Evolutionary conservation across 352 stramenopile species (phyloP).

Genomic region (Phytophthora sansomeana): DNA sequence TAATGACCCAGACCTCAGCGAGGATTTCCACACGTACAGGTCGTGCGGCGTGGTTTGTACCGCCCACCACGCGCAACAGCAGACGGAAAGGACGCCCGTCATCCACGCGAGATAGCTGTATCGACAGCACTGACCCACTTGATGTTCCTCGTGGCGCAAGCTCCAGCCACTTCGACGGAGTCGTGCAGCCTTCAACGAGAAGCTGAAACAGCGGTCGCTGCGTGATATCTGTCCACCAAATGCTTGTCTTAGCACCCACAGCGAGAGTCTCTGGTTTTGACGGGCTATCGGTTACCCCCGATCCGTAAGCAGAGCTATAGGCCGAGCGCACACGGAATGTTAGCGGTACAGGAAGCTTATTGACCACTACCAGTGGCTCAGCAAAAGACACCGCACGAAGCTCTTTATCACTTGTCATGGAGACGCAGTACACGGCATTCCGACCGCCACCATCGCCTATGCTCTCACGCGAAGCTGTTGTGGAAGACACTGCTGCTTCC

Average conservation of each 20-base stretch:
- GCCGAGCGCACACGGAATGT: slow-evolving; percentile 62
- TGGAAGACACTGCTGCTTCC: slow-evolving; percentile 54
- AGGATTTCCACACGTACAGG: slow-evolving; percentile 45
- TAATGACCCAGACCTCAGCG: slow-evolving; percentile 85
- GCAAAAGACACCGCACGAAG: slow-evolving; percentile 68
- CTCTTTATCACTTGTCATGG: slow-evolving; percentile 71
- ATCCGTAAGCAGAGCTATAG: slow-evolving; percentile 45
- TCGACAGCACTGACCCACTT: slow-evolving; percentile 60
- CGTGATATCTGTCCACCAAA: slow-evolving; percentile 79
- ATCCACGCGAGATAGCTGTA: slow-evolving; percentile 61
- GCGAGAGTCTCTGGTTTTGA: slow-evolving; percentile 48
- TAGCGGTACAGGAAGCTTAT: slow-evolving; percentile 80
- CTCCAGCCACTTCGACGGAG: slow-evolving; percentile 73
- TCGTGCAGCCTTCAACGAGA: slow-evolving; percentile 66
- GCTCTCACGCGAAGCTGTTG: slow-evolving; percentile 30
- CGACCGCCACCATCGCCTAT: slow-evolving; percentile 27
- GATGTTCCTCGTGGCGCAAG: slow-evolving; percentile 55
- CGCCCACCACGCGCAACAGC: slow-evolving; percentile 62
- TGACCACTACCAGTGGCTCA: slow-evolving; percentile 80
- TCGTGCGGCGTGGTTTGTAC: slow-evolving; percentile 29
- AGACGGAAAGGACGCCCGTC: slow-evolving; percentile 77
- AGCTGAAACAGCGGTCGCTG: slow-evolving; percentile 79
- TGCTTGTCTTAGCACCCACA: slow-evolving; percentile 68
- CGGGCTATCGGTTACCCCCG: slow-evolving; percentile 34
- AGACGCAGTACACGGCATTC: slow-evolving; percentile 74